Conservation (phyloP, 768 basidiomycete species). For the Hortiboletus flavorubellus region DNA sequence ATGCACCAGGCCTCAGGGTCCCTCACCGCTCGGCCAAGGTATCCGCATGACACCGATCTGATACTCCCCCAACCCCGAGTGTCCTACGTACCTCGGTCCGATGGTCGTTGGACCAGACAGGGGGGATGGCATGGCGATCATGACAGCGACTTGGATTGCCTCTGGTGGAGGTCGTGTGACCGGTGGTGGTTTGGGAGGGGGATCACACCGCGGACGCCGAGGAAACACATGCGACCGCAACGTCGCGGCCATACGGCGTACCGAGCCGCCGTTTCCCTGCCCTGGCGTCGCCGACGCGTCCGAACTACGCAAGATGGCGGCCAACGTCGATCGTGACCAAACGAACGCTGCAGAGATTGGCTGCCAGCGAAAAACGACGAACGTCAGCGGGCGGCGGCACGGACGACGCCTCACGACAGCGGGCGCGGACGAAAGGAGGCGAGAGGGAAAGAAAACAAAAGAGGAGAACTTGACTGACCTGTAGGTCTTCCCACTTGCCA, state of each 20-base stretch:
- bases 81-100: conserved; percentile 2
- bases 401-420: too few relatives aligned
- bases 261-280: not conserved
- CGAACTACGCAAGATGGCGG: not conserved
- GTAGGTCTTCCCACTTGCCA: conserved; percentile 15
- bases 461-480: conserved; percentile 18
- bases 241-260: not conserved
- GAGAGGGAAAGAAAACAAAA: not conserved
- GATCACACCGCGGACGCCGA: conserved; percentile 1
- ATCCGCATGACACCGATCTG: conserved; percentile 44
- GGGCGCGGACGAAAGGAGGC: too few relatives aligned
- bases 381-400: not conserved
- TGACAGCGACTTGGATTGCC: conserved; percentile 39
- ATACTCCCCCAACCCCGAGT: conserved; percentile 31
- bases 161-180: conserved; percentile 15
- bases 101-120: not conserved
- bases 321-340: conserved; percentile 13
- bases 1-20: conserved; percentile 1
- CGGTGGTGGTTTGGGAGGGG: conserved; percentile 11
- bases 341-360: conserved; percentile 22
- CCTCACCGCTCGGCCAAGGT: conserved; percentile 30
- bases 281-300: not conserved
- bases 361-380: not conserved
- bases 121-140: conserved; percentile 46
- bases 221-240: conserved; percentile 7